Base-by-base conservation (phyloP, 2,329 filamentous ascomycete species). In the Verticillium dahliae region DNA sequence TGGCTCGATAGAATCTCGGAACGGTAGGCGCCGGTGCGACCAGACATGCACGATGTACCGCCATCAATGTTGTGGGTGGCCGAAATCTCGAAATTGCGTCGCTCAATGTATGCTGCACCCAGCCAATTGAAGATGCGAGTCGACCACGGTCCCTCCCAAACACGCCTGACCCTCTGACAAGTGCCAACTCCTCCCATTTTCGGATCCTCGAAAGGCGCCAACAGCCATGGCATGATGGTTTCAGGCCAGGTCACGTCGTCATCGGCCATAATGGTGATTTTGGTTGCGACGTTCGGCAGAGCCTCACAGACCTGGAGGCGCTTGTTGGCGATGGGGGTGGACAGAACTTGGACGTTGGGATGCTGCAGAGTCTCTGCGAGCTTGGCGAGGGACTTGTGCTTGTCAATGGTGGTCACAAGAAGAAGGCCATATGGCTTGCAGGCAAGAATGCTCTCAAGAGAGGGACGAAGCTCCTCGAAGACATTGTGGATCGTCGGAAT, bases 51-150 rank as follows among this genome's bases (percentile, higher is more conserved):
- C 11, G 94, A 96, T n/a, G 96, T 90, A 50, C 94, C 94, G 62
- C 94, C 94, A 72, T 98, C 94, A 59, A 97, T 90, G 77, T 94
- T 91, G 74, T 96, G 94, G 60, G 93, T 97, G 37, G 94, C 93
- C 57, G 93, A 96, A 72, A 96, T 97, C 75, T 98, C 94, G 73
- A 97, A 98, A 76, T 97, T 98, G 64, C 94, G 88, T 62, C 94
- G 87, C 75, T 97, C 91, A 65, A 98, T 89, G 75, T 98, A 98
- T 59, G 93, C 87, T 27, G 92, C 91, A 6, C 93, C 93, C 22
- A 98, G 83, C 82, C 94, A 97, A 72, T 93, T 93, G 87, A 88
- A 97, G 66, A 91, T 79, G 58, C 84, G 84, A 52, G 85, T 84
- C 33, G 80, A 79, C 70, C 86, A 77, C 50, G 85, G 85, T 1